Evolutionary conservation across 805 yeast species (phyloP).

Genomic region (Wickerhamomyces subpelliculosus): DNA sequence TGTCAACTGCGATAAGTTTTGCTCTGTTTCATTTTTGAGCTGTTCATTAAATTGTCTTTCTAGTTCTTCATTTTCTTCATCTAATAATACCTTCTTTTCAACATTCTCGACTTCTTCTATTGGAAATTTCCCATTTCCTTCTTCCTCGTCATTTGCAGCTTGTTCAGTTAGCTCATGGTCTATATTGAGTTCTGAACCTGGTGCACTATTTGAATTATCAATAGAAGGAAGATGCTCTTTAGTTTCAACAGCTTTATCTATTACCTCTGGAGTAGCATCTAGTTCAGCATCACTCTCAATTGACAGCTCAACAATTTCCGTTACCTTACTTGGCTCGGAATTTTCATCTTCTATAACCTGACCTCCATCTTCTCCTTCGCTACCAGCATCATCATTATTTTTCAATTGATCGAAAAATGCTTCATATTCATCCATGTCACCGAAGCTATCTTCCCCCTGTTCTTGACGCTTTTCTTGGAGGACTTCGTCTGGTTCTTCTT

Average conservation of each 20-base stretch:
- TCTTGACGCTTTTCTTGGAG: not conserved
- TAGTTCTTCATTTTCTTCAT: no score
- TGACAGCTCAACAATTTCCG: no score
- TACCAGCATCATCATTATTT: not conserved
- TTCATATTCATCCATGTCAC: slow-evolving; percentile 16
- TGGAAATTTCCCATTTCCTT: no score
- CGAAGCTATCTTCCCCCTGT: not conserved
- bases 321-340: no score
- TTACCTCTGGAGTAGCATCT: no score
- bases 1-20: not conserved
- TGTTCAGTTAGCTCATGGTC: no score
- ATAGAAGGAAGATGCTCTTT: no score
- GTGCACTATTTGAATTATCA: no score
- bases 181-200: no score
- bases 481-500: not conserved
- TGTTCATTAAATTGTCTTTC: slow-evolving; percentile 6
- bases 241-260: no score
- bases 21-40: slow-evolving; percentile 5
- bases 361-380: not conserved
- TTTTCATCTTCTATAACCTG: slow-evolving; percentile 1
- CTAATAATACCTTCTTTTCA: no score
- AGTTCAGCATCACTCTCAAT: no score
- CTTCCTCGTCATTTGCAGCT: not conserved
- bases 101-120: not conserved
- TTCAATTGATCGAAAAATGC: slow-evolving; percentile 16